Conservation (phyloP, 495 filamentous ascomycete genomes). For the Trichoderma parareesei region DNA sequence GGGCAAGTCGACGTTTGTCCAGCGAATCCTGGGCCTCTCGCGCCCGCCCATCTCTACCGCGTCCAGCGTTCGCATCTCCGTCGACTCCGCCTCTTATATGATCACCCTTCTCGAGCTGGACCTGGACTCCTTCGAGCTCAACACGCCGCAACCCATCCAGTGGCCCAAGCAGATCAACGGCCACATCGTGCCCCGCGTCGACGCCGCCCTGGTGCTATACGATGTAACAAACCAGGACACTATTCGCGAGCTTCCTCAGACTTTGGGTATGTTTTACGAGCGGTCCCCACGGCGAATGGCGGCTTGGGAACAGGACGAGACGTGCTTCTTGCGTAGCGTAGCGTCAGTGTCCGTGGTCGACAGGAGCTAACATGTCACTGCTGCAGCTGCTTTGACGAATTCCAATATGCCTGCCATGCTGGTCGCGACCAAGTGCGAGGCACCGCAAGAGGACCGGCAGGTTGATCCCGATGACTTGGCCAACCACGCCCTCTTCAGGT, state of each 20-base stretch:
- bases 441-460: conserved; percentile 48
- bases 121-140: conserved; percentile 58
- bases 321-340: background rate
- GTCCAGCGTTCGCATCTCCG: conserved; percentile 58
- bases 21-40: conserved; percentile 65
- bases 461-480: conserved; percentile 54
- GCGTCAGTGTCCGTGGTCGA: background rate
- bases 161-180: conserved; percentile 73
- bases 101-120: conserved; percentile 77
- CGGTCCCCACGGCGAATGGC: conserved; percentile 16
- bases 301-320: background rate
- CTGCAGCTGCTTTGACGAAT: conserved; percentile 58
- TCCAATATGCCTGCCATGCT: conserved; percentile 63
- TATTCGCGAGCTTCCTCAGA: conserved; percentile 55
- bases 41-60: conserved; percentile 44
- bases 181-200: conserved; percentile 59
- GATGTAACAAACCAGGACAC: conserved; percentile 71
- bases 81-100: conserved; percentile 68
- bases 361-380: conserved; percentile 1
- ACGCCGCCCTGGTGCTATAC: conserved; percentile 79
- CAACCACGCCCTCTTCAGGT: conserved; percentile 42
- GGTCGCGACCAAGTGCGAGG: conserved; percentile 80
- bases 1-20: conserved; percentile 87
- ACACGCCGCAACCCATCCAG: conserved; percentile 55
- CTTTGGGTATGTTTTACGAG: conserved; percentile 73